Conservation (phyloP, 768 basidiomycete genomes). For the Suillus plorans region DNA sequence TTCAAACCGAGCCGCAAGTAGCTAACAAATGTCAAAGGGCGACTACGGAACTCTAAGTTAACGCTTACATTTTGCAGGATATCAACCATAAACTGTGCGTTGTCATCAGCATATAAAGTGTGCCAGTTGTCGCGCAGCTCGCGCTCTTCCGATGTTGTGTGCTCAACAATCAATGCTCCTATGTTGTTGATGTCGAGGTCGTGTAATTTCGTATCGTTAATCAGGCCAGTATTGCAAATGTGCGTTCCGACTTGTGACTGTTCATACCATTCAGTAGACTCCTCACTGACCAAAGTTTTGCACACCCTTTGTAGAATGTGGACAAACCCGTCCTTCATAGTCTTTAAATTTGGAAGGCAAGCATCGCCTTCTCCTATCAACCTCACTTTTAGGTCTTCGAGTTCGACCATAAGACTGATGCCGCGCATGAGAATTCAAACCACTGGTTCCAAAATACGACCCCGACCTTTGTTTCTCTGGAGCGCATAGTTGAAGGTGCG, state of each 20-base stretch:
- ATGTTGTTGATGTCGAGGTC: slow-evolving; percentile 21
- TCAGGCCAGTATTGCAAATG: slow-evolving; percentile 23
- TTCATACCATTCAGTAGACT: slow-evolving; percentile 12
- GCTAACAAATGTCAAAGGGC: slow-evolving; percentile 14
- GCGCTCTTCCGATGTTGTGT: not conserved
- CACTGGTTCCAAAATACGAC: slow-evolving; percentile 11
- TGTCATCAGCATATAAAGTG: not conserved
- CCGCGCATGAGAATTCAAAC: slow-evolving; percentile 13
- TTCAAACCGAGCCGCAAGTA: slow-evolving; percentile 20
- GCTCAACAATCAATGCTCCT: slow-evolving; percentile 13
- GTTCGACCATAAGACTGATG: slow-evolving; percentile 1
- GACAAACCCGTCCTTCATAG: slow-evolving; percentile 14
- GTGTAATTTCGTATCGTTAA: slow-evolving; percentile 17
- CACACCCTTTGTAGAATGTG: slow-evolving; percentile 19
- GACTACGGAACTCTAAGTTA: not conserved
- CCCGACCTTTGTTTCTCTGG: slow-evolving; percentile 11
- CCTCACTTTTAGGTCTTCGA: not conserved
- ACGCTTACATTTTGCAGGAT: slow-evolving; percentile 25
- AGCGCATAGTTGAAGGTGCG: slow-evolving; percentile 22
- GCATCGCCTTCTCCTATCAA: slow-evolving; percentile 10
- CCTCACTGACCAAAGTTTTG: not conserved
- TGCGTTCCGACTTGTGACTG: slow-evolving; percentile 13
- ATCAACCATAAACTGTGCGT: slow-evolving; percentile 17
- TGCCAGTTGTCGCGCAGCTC: not conserved
- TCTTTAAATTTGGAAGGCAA: slow-evolving; percentile 16